Conservation (phyloP, 345 rosid genomes). For the Aethionema arabicum region DNA sequence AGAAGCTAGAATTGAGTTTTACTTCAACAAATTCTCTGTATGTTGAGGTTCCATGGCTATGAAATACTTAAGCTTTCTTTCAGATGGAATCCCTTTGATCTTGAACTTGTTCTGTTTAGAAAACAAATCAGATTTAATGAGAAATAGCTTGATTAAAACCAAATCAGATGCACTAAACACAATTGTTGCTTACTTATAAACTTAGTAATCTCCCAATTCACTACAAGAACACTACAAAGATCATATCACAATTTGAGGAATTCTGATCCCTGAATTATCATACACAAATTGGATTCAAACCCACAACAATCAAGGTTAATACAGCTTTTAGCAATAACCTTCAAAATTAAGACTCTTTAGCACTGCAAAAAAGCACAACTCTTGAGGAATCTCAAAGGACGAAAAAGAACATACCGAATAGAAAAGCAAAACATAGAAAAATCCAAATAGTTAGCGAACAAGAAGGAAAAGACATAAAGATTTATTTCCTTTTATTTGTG, state of each 20-base stretch:
- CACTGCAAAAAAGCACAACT: conserved; percentile 24
- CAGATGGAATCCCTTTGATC: background rate
- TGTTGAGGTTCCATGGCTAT: conserved; percentile 35
- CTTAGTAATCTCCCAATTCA: no score
- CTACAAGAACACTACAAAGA: conserved; percentile 12
- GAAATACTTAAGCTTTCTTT: conserved; percentile 11
- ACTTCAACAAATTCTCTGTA: conserved; percentile 28
- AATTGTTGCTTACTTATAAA: no score
- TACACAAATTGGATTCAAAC: background rate
- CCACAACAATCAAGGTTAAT: conserved; percentile 10
- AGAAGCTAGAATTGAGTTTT: conserved; percentile 11
- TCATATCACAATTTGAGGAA: background rate
- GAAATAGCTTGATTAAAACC: background rate
- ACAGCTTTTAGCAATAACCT: conserved; percentile 15
- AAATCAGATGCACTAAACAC: background rate
- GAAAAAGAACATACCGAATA: conserved; percentile 9
- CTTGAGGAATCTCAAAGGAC: conserved; percentile 31
- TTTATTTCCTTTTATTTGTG: background rate
- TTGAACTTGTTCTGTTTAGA: conserved; percentile 2
- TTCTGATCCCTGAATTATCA: background rate
- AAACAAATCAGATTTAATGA: background rate
- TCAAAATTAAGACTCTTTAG: conserved; percentile 8
- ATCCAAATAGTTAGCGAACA: conserved; percentile 30
- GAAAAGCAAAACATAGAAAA: conserved; percentile 14
- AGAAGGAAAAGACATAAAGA: conserved; percentile 30